Base-by-base conservation (phyloP, 495 filamentous ascomycete genomes). In the Margaritispora aquatica region DNA sequence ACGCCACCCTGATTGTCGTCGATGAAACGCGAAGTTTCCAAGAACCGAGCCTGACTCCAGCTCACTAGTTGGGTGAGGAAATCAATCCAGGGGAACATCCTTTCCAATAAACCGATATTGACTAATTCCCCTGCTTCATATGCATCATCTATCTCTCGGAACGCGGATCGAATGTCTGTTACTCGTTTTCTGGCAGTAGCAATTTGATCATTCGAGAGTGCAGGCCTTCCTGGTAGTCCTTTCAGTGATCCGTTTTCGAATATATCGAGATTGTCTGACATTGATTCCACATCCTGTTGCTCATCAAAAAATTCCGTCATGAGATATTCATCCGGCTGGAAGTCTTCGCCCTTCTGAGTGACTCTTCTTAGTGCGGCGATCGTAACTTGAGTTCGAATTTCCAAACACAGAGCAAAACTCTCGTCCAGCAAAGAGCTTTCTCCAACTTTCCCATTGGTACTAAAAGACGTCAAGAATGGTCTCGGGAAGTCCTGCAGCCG, bases 311-410 rank as follows among this genome's bases (percentile, higher is more conserved):
- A 74, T 1, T 62, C 46, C 11, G 65, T 54, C 11, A 50, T 36
- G 11, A 74, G 27, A 4, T 69, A 56, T 10, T 29, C 22, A 23
- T 77, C 73, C 17, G 69, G 69, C 61, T 74, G 60, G 31, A 47
- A 66, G 19, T 65, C 67, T 31, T 68, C 60, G 1, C 49, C 23
- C 10, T 70, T 58, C 9, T 65, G n/a, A n/a, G n/a, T 44, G 26
- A 15, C 54, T 27, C 11, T 3, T 24, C 59, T 22, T 20, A 75
- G 60, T 13, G 62, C 48, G 24, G 58, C 47, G n/a, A 78, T 70
- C 8, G 65, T 55, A 36, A 65, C 54, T 41, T 76, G 75, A 2
- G 74, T 78, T 2, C 74, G 71, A 27, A 78, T 52, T 21, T 75
- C 69, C 29, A 78, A 58, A 2, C 66, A 73, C 19, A 77, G 9